Evolutionary conservation across 2,329 filamentous ascomycete species (phyloP).

Genomic region (Alternaria gaisen): DNA sequence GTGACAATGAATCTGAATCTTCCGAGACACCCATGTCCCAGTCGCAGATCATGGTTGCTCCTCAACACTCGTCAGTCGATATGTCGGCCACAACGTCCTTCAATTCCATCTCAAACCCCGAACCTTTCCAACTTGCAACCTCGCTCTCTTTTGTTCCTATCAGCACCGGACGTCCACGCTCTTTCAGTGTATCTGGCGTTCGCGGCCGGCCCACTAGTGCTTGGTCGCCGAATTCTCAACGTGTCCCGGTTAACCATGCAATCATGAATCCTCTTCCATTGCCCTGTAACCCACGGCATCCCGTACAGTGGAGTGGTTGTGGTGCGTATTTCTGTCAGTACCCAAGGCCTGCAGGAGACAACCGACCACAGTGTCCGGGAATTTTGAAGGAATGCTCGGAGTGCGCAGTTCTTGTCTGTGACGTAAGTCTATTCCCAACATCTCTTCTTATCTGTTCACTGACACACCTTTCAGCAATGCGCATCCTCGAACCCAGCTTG

Average conservation of each 20-base stretch:
- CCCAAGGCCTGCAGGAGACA: constrained; percentile 50
- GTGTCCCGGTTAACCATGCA: constrained; percentile 34
- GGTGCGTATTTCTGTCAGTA: constrained; percentile 55
- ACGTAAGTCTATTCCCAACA: constrained; percentile 42
- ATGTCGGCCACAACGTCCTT: constrained; percentile 43
- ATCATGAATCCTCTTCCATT: constrained; percentile 48
- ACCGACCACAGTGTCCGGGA: constrained; percentile 48
- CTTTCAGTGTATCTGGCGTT: constrained; percentile 49
- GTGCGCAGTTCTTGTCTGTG: constrained; percentile 53
- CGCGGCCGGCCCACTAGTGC: constrained; percentile 43
- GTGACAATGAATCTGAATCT: constrained; percentile 38
- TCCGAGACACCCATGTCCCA: constrained; percentile 46
- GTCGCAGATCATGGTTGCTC: constrained; percentile 46
- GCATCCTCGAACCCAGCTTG: constrained; percentile 42
- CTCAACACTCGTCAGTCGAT: constrained; percentile 34
- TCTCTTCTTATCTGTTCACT: constrained; percentile 2
- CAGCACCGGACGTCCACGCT: constrained; percentile 49
- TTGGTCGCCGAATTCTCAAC: constrained; percentile 38
- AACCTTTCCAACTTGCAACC: constrained; percentile 34
- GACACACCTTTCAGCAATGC: constrained; percentile 38
- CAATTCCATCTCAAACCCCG: constrained; percentile 32
- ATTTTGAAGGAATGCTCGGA: constrained; percentile 51
- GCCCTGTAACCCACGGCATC: constrained; percentile 52
- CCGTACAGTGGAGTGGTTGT: constrained; percentile 56
- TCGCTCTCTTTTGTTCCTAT: constrained; percentile 44